Base-by-base conservation (phyloP, 2,329 filamentous ascomycete species). In the Neopestalotiopsis sp. region DNA sequence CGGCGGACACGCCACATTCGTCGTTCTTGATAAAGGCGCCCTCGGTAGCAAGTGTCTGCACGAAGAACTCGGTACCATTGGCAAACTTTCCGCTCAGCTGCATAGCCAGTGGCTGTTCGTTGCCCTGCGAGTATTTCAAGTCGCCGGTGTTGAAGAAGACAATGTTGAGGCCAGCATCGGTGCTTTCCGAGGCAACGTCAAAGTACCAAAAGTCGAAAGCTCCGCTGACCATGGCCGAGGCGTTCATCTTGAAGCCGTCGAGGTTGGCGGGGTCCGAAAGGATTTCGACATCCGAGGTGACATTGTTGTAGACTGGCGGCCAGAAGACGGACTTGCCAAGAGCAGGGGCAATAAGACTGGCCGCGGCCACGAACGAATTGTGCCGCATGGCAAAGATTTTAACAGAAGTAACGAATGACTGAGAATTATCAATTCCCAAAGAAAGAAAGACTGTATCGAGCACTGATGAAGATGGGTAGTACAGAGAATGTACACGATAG, bases 111-210 rank as follows among this genome's bases (percentile, higher is more conserved):
- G 62, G 38, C 24, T 59, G 57, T 4, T 59, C 24, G 10, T 59
- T 59, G 42, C 62, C 62, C 17, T 14, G 20, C 12, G n/a, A 20
- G 40, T 30, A 30, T 13, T 32, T n/a, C 5, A 65, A 34, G 24
- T 32, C 30, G n/a, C 45, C 62, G 9, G n/a, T 30, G 65, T 66
- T 65, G 68, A 58, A 63, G 40, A 64, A 34, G 59, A 66, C 65
- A 56, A 59, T 42, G 49, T 58, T 49, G 24, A 57, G 3, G 56
- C 65, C 14, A 7, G 20, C 58, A 32, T 58, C n/a, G 24, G 49
- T 42, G 4, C 34, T 58, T n/a, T 24, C 32, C 9, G 66, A 57
- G 38, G 24, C n/a, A 24, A 45, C 34, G 28, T 49, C 38, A 61
- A 61, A 49, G 45, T 53, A 42, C 20, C 24, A 34, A 59, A 59